Evolutionary conservation across 306 rosid species (phyloP).

Genomic region (Alnus glutinosa): DNA sequence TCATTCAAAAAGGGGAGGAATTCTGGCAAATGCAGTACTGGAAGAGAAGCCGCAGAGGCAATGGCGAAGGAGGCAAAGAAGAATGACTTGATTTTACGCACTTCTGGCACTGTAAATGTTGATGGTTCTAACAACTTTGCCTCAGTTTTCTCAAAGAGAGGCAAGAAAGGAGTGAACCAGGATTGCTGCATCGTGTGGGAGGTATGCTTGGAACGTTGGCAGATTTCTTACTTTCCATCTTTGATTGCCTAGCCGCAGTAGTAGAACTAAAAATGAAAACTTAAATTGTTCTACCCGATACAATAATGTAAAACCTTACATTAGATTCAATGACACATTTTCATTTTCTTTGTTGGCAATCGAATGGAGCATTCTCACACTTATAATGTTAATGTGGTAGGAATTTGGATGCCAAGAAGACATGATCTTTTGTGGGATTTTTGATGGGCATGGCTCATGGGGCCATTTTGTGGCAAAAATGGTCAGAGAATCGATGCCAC

Average conservation of each 20-base stretch:
- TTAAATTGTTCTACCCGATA: neutral
- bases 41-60: constrained; percentile 76
- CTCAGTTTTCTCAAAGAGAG: constrained; percentile 73
- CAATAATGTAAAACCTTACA: neutral
- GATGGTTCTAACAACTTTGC: constrained; percentile 75
- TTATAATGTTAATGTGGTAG: constrained; percentile 37
- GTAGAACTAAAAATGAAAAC: neutral
- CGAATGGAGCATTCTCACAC: neutral
- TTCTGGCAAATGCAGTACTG: constrained; percentile 29
- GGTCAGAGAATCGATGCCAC: constrained; percentile 78
- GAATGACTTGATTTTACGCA: constrained; percentile 56
- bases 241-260: neutral
- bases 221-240: neutral
- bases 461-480: constrained; percentile 89
- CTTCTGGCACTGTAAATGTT: constrained; percentile 52
- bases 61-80: constrained; percentile 85
- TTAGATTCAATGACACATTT: neutral
- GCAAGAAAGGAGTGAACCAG: constrained; percentile 86
- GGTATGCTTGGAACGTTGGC: constrained; percentile 43
- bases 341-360: neutral
- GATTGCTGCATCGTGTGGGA: constrained; percentile 98
- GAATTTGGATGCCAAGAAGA: constrained; percentile 96
- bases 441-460: constrained; percentile 97
- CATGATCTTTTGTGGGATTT: constrained; percentile 85
- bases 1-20: constrained; percentile 53